Percentiles rank a stretch among this genome's conserved stretches.
phyloP scores from a whole-genome alignment of 2,329 filamentous ascomycete species.

The Pseudogymnoascus sp. region DNA sequence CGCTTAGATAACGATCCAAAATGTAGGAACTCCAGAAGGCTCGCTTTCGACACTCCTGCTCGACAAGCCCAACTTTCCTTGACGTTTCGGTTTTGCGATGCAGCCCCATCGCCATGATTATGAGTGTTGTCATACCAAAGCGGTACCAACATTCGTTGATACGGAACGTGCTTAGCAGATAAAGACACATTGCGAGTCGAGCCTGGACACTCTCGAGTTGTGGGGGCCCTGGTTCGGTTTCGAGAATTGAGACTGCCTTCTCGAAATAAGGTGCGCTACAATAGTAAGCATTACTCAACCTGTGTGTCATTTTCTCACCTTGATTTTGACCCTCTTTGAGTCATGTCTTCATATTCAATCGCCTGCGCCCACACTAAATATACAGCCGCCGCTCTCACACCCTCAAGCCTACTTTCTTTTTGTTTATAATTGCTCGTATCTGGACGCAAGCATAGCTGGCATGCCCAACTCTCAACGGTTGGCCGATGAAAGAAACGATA shows the following conservation, averaged over 20 bases:
- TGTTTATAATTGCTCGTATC: not conserved
- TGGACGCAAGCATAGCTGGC: slow-evolving; percentile 27
- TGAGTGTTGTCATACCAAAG: slow-evolving; percentile 51
- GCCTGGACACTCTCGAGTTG: slow-evolving; percentile 52
- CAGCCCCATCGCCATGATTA: slow-evolving; percentile 42
- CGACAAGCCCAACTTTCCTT: slow-evolving; percentile 9
- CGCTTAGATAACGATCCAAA: slow-evolving; percentile 55
- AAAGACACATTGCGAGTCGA: slow-evolving; percentile 50
- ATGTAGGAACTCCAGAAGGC: slow-evolving; percentile 59
- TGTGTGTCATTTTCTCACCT: not conserved
- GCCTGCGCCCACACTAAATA: slow-evolving; percentile 10
- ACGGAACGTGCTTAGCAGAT: slow-evolving; percentile 51
- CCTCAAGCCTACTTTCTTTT: not conserved
- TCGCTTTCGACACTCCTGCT: slow-evolving; percentile 47
- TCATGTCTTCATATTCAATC: slow-evolving; percentile 8
- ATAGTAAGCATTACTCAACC: not conserved
- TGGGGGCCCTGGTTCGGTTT: slow-evolving; percentile 46
- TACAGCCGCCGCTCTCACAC: not conserved
- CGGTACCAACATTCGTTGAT: slow-evolving; percentile 56
- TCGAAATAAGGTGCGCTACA: not conserved
- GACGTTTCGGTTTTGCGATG: slow-evolving; percentile 29
- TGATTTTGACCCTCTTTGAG: not conserved
- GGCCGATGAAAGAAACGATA: slow-evolving; percentile 52
- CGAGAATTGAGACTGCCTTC: slow-evolving; percentile 29
- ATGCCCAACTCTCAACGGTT: slow-evolving; percentile 44